phyloP scores from a whole-genome alignment of 805 yeast genomes.

The Barnettozyma salicaria region DNA sequence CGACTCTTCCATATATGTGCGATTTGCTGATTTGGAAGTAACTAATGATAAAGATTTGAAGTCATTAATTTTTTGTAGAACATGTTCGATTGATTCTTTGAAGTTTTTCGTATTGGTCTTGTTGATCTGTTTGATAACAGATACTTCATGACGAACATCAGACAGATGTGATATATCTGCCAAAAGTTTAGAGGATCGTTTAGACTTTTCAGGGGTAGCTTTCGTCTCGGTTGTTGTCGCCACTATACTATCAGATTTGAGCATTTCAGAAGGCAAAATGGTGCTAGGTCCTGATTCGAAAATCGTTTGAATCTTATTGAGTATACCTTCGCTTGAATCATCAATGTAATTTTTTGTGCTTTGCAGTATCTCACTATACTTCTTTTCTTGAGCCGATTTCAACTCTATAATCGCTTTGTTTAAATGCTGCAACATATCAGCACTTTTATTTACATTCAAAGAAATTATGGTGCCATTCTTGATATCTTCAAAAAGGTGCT shows the following conservation, averaged over 20 bases:
- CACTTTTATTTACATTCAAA: constrained; percentile 42
- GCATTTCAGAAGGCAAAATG: background rate
- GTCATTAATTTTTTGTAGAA: constrained; percentile 42
- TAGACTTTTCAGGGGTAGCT: constrained; percentile 1
- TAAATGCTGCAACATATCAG: constrained; percentile 15
- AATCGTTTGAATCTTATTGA: constrained; percentile 15
- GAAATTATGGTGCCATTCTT: constrained; percentile 53
- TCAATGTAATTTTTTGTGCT: constrained; percentile 23
- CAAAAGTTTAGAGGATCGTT: constrained; percentile 5
- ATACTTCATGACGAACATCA: constrained; percentile 52
- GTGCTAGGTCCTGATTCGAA: constrained; percentile 7
- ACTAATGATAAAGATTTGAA: constrained; percentile 45
- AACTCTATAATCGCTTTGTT: constrained; percentile 18
- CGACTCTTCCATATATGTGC: constrained; percentile 70
- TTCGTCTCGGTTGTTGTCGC: constrained; percentile 1
- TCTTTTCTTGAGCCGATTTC: constrained; percentile 12
- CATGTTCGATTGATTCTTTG: constrained; percentile 36
- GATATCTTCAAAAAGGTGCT: constrained; percentile 52
- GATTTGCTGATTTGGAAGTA: constrained; percentile 29
- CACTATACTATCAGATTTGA: background rate
- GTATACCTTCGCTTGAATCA: constrained; percentile 17
- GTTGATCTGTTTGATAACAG: constrained; percentile 53
- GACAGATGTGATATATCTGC: constrained; percentile 24
- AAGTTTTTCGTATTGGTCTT: constrained; percentile 36
- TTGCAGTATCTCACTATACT: constrained; percentile 14